Percentiles rank a stretch among this genome's conserved stretches.
Evolutionary conservation across 1,284 basidiomycete genomes (phyloP).

Genomic region (Erythrobasidium hasegawianum): DNA sequence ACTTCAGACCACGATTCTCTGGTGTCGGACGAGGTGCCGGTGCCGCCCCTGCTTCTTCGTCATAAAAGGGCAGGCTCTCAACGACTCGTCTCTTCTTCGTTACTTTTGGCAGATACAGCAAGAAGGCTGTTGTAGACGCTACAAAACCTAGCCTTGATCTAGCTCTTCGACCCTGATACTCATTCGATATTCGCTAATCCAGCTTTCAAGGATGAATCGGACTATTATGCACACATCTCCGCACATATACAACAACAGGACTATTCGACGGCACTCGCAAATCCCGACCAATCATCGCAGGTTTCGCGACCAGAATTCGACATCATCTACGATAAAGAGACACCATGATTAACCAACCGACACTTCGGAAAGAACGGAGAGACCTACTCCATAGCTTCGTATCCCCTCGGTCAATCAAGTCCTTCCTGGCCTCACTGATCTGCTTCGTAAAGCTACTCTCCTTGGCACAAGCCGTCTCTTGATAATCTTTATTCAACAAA

Average conservation of each 20-base stretch:
- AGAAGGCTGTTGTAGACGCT: conserved; percentile 1
- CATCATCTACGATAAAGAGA: conserved; percentile 23
- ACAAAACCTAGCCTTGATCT: conserved; percentile 3
- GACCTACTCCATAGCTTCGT: conserved; percentile 1
- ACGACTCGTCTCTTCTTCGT: conserved; percentile 1
- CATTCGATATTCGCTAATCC: too few relatives aligned
- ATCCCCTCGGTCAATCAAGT: not conserved
- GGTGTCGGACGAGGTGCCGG: conserved; percentile 37
- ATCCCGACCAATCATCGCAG: not conserved
- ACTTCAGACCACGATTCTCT: conserved; percentile 44
- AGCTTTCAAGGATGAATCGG: too few relatives aligned
- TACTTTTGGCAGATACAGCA: not conserved
- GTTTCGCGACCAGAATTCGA: conserved; percentile 22
- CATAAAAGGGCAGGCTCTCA: not conserved
- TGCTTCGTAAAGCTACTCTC: conserved; percentile 45
- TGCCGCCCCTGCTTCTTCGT: conserved; percentile 27
- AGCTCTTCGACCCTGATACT: too few relatives aligned
- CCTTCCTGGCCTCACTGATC: conserved; percentile 34
- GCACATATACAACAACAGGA: not conserved
- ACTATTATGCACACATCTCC: not conserved
- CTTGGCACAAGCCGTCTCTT: conserved; percentile 41
- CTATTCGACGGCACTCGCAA: not conserved
- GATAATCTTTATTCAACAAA: conserved; percentile 18
- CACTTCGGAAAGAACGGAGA: not conserved
- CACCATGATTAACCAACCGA: not conserved